A percentile compares a stretch with the other conserved stretches of the same genome.
Conservation (phyloP, 2,329 filamentous ascomycete species). For the Neoscytalidium dimidiatum region DNA sequence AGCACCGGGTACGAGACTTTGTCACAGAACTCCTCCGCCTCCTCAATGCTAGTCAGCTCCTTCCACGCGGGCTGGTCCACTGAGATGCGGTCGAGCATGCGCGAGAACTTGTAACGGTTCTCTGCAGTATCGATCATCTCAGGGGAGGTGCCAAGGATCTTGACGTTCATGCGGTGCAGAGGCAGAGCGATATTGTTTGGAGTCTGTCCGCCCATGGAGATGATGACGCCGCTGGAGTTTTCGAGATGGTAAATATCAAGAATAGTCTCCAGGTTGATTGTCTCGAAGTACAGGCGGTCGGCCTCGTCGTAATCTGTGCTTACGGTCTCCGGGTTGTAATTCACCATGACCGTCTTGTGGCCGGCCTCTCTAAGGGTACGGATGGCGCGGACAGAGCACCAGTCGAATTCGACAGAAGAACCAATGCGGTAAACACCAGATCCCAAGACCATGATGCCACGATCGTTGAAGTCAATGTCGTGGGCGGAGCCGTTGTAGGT, state of each 20-base stretch:
- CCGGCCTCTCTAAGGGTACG: slow-evolving; percentile 82
- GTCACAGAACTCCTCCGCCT: slow-evolving; percentile 83
- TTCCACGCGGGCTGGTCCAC: slow-evolving; percentile 99
- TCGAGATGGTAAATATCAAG: slow-evolving; percentile 94
- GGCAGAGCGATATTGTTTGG: slow-evolving; percentile 97
- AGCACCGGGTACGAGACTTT: slow-evolving; percentile 91
- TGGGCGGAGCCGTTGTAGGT: slow-evolving; percentile 91
- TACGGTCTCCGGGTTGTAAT: slow-evolving; percentile 84
- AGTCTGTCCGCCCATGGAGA: slow-evolving; percentile 96
- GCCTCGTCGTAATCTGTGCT: slow-evolving; percentile 92
- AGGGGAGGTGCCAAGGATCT: slow-evolving; percentile 90
- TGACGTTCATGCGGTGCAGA: slow-evolving; percentile 84
- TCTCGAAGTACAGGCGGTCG: slow-evolving; percentile 93
- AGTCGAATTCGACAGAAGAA: slow-evolving; percentile 97
- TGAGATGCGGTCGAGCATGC: slow-evolving; percentile 91
- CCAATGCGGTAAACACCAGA: slow-evolving; percentile 97
- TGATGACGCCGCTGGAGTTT: slow-evolving; percentile 77
- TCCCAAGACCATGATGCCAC: slow-evolving; percentile 93
- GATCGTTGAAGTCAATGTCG: slow-evolving; percentile 82
- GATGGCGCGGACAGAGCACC: slow-evolving; percentile 95
- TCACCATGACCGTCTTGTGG: slow-evolving; percentile 95
- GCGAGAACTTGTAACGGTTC: slow-evolving; percentile 98
- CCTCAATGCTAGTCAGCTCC: slow-evolving; percentile 91
- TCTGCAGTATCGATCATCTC: slow-evolving; percentile 99
- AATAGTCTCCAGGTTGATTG: slow-evolving; percentile 86